Evolutionary conservation across 2,329 filamentous ascomycete genomes (phyloP).

Genomic region (Pyricularia pennisetigena): DNA sequence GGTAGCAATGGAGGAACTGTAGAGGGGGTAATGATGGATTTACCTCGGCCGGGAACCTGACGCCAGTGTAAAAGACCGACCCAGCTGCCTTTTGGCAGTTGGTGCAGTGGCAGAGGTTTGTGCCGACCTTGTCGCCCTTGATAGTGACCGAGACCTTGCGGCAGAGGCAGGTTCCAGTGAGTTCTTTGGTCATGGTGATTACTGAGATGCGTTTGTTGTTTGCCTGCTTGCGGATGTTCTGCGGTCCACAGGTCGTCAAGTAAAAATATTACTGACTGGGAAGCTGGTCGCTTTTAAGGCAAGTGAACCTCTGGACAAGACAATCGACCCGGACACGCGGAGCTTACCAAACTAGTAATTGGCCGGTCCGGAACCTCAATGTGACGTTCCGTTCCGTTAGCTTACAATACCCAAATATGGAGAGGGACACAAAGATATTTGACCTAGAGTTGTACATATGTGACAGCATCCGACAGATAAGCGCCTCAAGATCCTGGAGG

Average conservation of each 20-base stretch:
- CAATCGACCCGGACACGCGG: background rate
- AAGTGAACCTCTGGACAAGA: background rate
- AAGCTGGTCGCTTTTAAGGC: background rate
- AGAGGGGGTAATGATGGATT: background rate
- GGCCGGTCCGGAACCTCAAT: background rate
- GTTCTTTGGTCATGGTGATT: constrained; percentile 1
- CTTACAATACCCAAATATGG: too few relatives aligned
- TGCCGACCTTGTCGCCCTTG: constrained; percentile 10
- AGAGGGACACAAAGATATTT: too few relatives aligned
- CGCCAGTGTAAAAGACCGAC: constrained; percentile 9
- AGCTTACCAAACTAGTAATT: background rate
- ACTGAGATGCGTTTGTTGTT: too few relatives aligned
- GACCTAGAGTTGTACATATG: background rate
- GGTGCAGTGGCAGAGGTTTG: constrained; percentile 17
- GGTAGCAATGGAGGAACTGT: background rate
- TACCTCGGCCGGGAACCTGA: constrained; percentile 13
- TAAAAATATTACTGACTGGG: background rate
- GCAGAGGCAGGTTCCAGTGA: constrained; percentile 17
- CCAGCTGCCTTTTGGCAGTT: constrained; percentile 16
- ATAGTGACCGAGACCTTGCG: constrained; percentile 13
- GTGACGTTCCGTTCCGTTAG: background rate
- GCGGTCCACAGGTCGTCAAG: background rate
- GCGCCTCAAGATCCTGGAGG: background rate
- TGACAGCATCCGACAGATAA: background rate
- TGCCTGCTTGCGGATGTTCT: background rate